Conservation (phyloP, 805 yeast genomes). For the Zygoascus tannicola region DNA sequence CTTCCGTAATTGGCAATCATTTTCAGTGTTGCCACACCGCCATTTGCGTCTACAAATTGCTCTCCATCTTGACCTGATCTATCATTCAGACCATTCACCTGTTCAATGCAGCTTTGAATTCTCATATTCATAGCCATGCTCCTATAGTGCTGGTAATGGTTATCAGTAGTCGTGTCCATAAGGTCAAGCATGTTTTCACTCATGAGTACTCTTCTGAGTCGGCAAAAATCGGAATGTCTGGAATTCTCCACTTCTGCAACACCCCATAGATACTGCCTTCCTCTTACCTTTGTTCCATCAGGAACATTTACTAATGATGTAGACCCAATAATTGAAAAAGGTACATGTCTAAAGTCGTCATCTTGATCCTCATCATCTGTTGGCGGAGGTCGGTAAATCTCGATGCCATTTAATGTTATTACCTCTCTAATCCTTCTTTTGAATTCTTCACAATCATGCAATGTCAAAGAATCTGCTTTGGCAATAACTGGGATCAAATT, state of each 20-base stretch:
- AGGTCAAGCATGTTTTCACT: constrained; percentile 80
- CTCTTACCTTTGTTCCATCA: constrained; percentile 50
- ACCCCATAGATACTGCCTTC: constrained; percentile 95
- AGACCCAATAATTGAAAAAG: constrained; percentile 48
- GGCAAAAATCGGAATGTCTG: constrained; percentile 82
- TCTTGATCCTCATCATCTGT: constrained; percentile 50
- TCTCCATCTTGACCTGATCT: neutral
- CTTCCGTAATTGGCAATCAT: constrained; percentile 12
- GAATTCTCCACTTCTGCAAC: constrained; percentile 89
- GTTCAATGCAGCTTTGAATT: constrained; percentile 10
- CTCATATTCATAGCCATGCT: constrained; percentile 21
- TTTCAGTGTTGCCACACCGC: constrained; percentile 13
- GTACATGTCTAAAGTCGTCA: constrained; percentile 58
- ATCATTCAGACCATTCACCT: neutral
- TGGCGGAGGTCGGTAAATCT: constrained; percentile 43
- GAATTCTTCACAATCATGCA: constrained; percentile 56
- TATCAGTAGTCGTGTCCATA: constrained; percentile 66
- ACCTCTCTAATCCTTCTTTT: constrained; percentile 62
- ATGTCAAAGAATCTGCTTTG: constrained; percentile 76
- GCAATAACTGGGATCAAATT: constrained; percentile 86
- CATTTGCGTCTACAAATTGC: constrained; percentile 5
- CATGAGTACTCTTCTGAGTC: constrained; percentile 68
- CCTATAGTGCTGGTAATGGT: constrained; percentile 74
- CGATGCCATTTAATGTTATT: constrained; percentile 75
- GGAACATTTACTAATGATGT: constrained; percentile 55